Base-by-base conservation (phyloP, 345 rosid genomes). In the Clarkia xantiana region DNA sequence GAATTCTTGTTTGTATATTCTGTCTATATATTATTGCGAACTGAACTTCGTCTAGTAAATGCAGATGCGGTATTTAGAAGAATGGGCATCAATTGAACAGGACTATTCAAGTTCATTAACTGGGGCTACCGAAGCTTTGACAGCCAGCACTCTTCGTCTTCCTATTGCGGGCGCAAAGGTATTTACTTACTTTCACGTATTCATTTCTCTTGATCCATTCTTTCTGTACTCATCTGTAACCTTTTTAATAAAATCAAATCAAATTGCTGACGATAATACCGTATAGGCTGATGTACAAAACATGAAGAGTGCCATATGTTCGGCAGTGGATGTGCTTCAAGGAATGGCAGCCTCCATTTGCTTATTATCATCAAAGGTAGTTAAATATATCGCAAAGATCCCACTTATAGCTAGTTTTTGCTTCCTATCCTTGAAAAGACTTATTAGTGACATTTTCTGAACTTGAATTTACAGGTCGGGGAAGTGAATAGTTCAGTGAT, bases 241-340 rank as follows among this genome's bases (percentile, higher is more conserved):
- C 9, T 29, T 29, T 7, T 29, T 29, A 29, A 29, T 29, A 7
- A 29, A 22, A 29, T 29, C 36, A 29, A 22, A 22, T 22, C 25
- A 22, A 29, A 29, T 29, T 5, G 36, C 7, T 29, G 36, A 29
- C 36, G 8, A 29, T 29, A 29, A 29, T 29, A 29, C 8, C 36
- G 45, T 73, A 40, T 81, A 91, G 98, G 89, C 77, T 42, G 89
- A 91, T 63, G 51, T 73, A 60, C 86, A 74, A 39, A 81, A 71
- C 41, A 65, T 86, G 49, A 81, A 81, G 62, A 78, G 78, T 61
- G 96, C 93, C 36, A 67, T 86, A 65, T 74, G 71, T 66, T 91
- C 94, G 36, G 98, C 89, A 4, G 78, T 79, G 62, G 87, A 81
- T 71, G 84, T 91, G 48, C 76, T 91, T 89, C 94, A 84, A 56